Percentiles rank a stretch among this genome's conserved stretches.
Evolutionary conservation across 176 grass and related monocot species (phyloP).

Genomic region (Aegilops longissima): DNA sequence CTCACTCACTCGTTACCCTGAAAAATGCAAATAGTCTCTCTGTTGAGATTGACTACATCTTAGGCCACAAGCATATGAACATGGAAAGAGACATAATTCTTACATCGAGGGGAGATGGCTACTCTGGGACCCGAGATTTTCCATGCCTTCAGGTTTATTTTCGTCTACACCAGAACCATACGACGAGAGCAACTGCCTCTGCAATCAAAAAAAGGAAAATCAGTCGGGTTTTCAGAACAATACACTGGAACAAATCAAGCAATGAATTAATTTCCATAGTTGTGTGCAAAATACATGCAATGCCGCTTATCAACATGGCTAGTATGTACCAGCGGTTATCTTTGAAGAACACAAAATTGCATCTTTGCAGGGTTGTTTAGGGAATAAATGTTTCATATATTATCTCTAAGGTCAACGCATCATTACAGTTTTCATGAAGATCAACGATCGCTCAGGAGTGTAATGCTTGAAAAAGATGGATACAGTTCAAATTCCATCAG

Average conservation of each 20-base stretch:
- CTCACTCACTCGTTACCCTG: constrained; percentile 61
- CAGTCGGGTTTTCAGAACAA: background rate
- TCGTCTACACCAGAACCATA: constrained; percentile 42
- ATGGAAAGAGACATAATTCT: constrained; percentile 4
- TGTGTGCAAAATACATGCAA: background rate
- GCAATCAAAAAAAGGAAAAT: constrained; percentile 18
- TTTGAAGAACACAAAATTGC: background rate
- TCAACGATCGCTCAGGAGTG: background rate
- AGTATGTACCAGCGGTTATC: background rate
- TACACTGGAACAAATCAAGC: background rate
- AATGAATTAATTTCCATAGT: background rate
- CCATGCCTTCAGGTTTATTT: constrained; percentile 45
- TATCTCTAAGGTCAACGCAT: background rate
- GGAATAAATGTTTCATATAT: background rate
- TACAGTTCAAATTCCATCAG: background rate
- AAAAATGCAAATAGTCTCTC: background rate
- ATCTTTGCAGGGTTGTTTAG: background rate
- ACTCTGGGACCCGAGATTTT: constrained; percentile 51
- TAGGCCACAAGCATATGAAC: background rate
- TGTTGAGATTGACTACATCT: background rate
- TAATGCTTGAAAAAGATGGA: background rate
- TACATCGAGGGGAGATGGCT: constrained; percentile 58
- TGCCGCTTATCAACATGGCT: background rate
- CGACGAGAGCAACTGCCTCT: constrained; percentile 58
- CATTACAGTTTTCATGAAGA: background rate